Evolutionary conservation across 148 eudicot genomes (phyloP).

Genomic region (Rhododendron ovatum): DNA sequence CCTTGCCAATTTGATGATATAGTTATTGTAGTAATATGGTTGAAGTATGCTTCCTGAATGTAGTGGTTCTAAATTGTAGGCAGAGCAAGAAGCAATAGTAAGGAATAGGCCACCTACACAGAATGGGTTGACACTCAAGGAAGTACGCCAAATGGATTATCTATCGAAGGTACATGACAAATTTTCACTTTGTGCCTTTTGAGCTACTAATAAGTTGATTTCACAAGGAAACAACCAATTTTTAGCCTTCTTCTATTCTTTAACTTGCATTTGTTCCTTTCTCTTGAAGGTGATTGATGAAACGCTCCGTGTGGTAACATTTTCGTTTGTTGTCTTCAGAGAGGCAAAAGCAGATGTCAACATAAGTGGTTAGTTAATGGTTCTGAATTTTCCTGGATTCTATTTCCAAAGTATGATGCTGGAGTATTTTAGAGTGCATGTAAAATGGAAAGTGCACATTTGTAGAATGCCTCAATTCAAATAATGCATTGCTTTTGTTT

Average conservation of each 20-base stretch:
- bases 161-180: conserved; percentile 51
- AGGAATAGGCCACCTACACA: conserved; percentile 56
- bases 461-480: background rate
- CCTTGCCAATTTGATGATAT: background rate
- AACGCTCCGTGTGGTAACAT: conserved; percentile 73
- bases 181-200: background rate
- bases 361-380: conserved; percentile 43
- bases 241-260: background rate
- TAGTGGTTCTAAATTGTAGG: conserved; percentile 26
- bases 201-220: background rate
- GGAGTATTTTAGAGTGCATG: background rate
- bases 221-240: too few species aligned
- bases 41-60: background rate
- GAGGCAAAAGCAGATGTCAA: conserved; percentile 73
- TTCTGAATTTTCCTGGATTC: background rate
- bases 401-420: background rate
- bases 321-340: conserved; percentile 70
- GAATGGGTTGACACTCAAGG: conserved; percentile 63
- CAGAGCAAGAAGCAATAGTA: conserved; percentile 73
- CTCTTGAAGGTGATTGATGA: conserved; percentile 76
- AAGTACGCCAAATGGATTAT: conserved; percentile 73
- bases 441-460: background rate
- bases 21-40: background rate
- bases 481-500: background rate
- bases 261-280: background rate